Conservation (phyloP, 2,329 filamentous ascomycete species). For the Fusarium equiseti region DNA sequence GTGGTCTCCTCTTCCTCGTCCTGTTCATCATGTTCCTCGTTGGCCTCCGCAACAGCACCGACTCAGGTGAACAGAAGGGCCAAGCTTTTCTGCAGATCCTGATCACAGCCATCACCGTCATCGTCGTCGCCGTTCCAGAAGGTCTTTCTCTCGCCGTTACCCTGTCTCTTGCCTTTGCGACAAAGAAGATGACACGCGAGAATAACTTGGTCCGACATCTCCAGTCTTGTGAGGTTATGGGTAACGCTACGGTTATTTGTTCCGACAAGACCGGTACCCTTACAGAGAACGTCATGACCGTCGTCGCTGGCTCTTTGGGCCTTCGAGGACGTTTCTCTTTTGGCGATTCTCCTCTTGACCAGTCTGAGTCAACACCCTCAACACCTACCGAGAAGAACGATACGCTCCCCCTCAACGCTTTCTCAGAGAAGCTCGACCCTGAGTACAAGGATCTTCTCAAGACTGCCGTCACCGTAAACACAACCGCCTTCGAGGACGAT, state of each 20-base stretch:
- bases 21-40: conserved; percentile 82
- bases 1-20: conserved; percentile 79
- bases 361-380: conserved; percentile 28
- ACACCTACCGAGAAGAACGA: conserved; percentile 14
- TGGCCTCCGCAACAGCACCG: conserved; percentile 64
- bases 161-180: conserved; percentile 74
- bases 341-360: conserved; percentile 57
- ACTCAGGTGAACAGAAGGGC: conserved; percentile 65
- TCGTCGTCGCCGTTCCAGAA: conserved; percentile 76
- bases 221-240: conserved; percentile 78
- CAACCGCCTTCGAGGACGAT: conserved; percentile 66
- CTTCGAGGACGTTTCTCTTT: conserved; percentile 50
- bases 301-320: conserved; percentile 71
- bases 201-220: conserved; percentile 76
- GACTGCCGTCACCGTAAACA: conserved; percentile 64
- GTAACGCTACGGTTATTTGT: conserved; percentile 79
- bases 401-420: conserved; percentile 11
- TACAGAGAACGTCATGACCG: conserved; percentile 77
- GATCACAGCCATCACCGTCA: conserved; percentile 73
- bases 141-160: conserved; percentile 75
- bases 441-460: conserved; percentile 36
- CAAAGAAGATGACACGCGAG: conserved; percentile 75
- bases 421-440: conserved; percentile 26
- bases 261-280: conserved; percentile 67
- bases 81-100: conserved; percentile 71